Conservation (phyloP, 345 rosid species). For the Hypericum androsaemum region DNA sequence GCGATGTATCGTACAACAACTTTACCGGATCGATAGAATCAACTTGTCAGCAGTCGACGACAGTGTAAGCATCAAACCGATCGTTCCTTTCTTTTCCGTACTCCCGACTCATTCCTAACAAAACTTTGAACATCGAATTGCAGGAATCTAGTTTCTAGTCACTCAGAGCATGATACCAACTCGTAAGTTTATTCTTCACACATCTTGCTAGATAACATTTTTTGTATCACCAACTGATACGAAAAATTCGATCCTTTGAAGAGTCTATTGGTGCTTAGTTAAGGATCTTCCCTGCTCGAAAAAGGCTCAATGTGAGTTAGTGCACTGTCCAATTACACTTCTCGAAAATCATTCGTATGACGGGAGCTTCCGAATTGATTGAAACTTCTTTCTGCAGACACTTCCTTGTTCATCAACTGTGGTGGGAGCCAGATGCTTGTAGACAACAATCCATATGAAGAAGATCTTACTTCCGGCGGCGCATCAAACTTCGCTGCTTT, state of each 20-base stretch:
- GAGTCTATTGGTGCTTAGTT: slow-evolving; percentile 54
- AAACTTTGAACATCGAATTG: background rate
- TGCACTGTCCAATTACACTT: background rate
- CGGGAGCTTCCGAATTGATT: background rate
- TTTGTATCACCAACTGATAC: background rate
- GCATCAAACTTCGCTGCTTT: slow-evolving; percentile 26
- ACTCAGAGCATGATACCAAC: slow-evolving; percentile 24
- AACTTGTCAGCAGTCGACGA: slow-evolving; percentile 30
- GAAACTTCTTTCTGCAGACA: slow-evolving; percentile 29
- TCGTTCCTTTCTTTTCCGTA: background rate
- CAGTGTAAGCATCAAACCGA: slow-evolving; percentile 35
- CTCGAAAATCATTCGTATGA: too few relatives aligned
- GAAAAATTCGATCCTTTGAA: slow-evolving; percentile 8
- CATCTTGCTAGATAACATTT: too few relatives aligned
- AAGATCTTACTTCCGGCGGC: slow-evolving; percentile 32
- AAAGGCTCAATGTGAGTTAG: slow-evolving; percentile 39
- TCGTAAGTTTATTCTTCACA: slow-evolving; percentile 37
- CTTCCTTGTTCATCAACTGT: slow-evolving; percentile 67
- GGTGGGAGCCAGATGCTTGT: slow-evolving; percentile 32
- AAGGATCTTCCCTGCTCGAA: slow-evolving; percentile 53
- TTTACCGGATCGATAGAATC: slow-evolving; percentile 33
- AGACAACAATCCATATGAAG: slow-evolving; percentile 33
- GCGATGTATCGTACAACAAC: slow-evolving; percentile 86
- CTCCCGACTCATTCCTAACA: background rate
- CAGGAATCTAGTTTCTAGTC: slow-evolving; percentile 71